Conservation (phyloP, 768 basidiomycete species). For the Paxillus involutus region DNA sequence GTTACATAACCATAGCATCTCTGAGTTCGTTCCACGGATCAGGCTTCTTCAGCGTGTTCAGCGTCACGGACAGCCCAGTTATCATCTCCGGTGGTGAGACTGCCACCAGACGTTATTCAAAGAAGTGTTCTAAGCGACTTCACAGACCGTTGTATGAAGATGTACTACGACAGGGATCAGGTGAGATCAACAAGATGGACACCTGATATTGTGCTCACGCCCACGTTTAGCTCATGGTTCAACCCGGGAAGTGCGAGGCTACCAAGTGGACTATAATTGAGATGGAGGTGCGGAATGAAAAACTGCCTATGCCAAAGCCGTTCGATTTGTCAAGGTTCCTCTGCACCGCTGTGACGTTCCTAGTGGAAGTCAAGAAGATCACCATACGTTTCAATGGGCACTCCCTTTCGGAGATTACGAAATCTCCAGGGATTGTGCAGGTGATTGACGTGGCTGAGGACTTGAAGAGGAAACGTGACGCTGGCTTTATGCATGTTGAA, state of each 20-base stretch:
- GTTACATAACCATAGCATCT: background rate
- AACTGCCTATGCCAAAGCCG: conserved; percentile 37
- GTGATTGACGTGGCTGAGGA: background rate
- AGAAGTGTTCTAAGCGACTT: background rate
- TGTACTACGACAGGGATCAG: conserved; percentile 8
- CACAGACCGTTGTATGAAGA: background rate
- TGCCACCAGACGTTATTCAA: background rate
- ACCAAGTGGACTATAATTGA: conserved; percentile 43
- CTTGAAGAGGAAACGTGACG: conserved; percentile 37
- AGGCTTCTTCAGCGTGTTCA: conserved; percentile 31
- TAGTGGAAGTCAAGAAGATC: conserved; percentile 32
- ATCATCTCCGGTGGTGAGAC: conserved; percentile 21
- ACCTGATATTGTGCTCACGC: background rate
- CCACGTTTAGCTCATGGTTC: conserved; percentile 1
- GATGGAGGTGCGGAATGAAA: conserved; percentile 44
- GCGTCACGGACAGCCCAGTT: conserved; percentile 25
- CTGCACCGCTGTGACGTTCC: conserved; percentile 49
- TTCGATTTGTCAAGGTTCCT: conserved; percentile 50
- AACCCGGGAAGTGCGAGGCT: background rate
- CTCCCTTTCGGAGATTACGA: background rate
- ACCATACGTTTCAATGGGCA: conserved; percentile 5
- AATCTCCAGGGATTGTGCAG: background rate
- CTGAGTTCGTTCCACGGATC: background rate
- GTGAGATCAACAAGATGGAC: conserved; percentile 1
- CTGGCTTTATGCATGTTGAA: conserved; percentile 60